These are phyloP conservation scores for Sarcodon sp. DNA, from an alignment of 768 basidiomycete genomes.

Conservation along the genomic window DNA sequence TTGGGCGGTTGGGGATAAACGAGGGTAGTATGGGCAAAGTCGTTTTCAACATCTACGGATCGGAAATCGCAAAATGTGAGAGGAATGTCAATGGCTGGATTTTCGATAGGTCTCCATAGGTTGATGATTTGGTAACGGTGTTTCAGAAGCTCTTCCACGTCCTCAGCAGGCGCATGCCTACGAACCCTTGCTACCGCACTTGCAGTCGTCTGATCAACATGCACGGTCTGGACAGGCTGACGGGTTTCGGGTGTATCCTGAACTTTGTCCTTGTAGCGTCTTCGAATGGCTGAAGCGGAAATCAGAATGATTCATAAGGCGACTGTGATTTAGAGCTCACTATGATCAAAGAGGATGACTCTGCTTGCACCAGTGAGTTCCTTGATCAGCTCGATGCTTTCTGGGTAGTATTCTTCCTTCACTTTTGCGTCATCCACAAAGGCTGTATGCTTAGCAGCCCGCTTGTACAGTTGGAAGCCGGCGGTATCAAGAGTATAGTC, in stretches of 20 bases:
- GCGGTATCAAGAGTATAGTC: constrained; percentile 30
- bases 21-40: constrained; percentile 24
- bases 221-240: constrained; percentile 27
- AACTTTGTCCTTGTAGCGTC: constrained; percentile 21
- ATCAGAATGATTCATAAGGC: not conserved
- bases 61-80: constrained; percentile 35
- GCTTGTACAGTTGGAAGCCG: constrained; percentile 34
- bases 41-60: constrained; percentile 22
- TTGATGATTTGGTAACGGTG: constrained; percentile 40
- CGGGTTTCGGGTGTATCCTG: constrained; percentile 26
- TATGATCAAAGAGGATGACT: constrained; percentile 56
- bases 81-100: constrained; percentile 33
- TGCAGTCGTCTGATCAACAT: constrained; percentile 31
- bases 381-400: constrained; percentile 46
- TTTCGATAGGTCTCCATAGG: constrained; percentile 38
- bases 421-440: constrained; percentile 43
- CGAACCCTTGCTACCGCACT: constrained; percentile 28
- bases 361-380: constrained; percentile 43
- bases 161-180: constrained; percentile 26
- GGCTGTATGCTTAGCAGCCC: constrained; percentile 27
- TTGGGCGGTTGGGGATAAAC: constrained; percentile 25
- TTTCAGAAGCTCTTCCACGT: constrained; percentile 23
- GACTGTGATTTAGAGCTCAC: constrained; percentile 21
- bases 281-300: constrained; percentile 24
- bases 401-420: constrained; percentile 42